phyloP scores from a whole-genome alignment of 805 yeast genomes.

The Ogataea pignaliae region DNA sequence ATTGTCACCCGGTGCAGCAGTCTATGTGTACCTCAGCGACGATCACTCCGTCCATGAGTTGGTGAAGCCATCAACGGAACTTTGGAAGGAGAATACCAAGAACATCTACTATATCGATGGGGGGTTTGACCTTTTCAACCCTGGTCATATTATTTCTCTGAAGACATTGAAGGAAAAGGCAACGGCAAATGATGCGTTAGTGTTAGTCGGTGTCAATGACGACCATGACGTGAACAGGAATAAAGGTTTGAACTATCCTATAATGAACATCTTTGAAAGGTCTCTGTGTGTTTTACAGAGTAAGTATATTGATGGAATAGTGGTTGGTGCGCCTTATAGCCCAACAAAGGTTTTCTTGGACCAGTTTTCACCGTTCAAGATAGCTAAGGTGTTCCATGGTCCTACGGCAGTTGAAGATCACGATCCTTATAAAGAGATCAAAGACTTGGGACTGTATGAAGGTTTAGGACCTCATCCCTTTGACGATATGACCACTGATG shows the following conservation, averaged over 20 bases:
- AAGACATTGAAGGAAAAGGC: slow-evolving; percentile 41
- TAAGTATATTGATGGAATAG: slow-evolving; percentile 71
- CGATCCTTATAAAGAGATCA: slow-evolving; percentile 25
- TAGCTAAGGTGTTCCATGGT: slow-evolving; percentile 49
- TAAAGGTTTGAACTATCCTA: slow-evolving; percentile 66
- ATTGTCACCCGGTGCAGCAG: slow-evolving; percentile 51
- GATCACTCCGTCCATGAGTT: slow-evolving; percentile 26
- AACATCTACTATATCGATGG: slow-evolving; percentile 63
- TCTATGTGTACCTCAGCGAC: slow-evolving; percentile 37
- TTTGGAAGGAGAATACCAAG: slow-evolving; percentile 8
- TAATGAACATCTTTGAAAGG: slow-evolving; percentile 86
- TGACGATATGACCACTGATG: slow-evolving; percentile 60
- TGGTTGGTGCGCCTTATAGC: slow-evolving; percentile 63
- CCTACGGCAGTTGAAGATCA: slow-evolving; percentile 40
- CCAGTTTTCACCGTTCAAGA: slow-evolving; percentile 29
- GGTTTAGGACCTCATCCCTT: slow-evolving; percentile 52
- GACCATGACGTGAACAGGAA: slow-evolving; percentile 50
- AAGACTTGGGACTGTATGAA: slow-evolving; percentile 33
- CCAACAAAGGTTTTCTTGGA: slow-evolving; percentile 40
- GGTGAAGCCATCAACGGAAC: slow-evolving; percentile 30
- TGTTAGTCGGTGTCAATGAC: slow-evolving; percentile 66
- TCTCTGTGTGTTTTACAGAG: slow-evolving; percentile 86
- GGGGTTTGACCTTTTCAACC: slow-evolving; percentile 86
- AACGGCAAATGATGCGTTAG: slow-evolving; percentile 34
- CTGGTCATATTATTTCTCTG: slow-evolving; percentile 83